Evolutionary conservation across 495 filamentous ascomycete genomes (phyloP).

Genomic region (Hyaloscypha finlandica): DNA sequence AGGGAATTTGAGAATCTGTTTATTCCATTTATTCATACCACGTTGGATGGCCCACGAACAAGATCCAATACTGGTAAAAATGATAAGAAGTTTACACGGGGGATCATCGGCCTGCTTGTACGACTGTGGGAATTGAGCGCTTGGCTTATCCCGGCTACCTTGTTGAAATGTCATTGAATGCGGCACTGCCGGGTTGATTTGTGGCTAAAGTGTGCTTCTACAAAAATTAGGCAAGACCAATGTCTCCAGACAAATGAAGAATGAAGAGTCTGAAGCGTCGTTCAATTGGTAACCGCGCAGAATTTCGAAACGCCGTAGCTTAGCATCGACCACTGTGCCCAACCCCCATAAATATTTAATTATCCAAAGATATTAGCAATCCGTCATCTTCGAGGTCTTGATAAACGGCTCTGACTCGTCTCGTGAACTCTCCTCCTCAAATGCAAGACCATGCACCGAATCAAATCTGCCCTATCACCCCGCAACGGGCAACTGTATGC

Average conservation of each 20-base stretch:
- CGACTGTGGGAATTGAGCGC: not conserved
- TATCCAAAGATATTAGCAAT: too few species aligned
- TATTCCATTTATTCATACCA: not conserved
- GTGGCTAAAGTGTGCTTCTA: too few species aligned
- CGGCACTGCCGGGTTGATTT: not conserved
- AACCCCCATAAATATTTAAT: too few species aligned
- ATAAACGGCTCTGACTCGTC: not conserved
- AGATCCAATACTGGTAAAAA: not conserved
- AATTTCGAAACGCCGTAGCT: too few species aligned
- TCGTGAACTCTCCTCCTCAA: not conserved
- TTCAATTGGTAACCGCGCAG: too few species aligned
- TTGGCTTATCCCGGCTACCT: not conserved
- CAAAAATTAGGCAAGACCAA: too few species aligned
- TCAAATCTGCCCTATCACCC: not conserved
- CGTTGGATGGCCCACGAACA: not conserved
- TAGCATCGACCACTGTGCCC: too few species aligned
- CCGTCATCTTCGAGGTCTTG: too few species aligned
- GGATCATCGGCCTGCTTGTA: not conserved
- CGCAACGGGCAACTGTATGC: conserved; percentile 7
- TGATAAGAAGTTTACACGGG: not conserved
- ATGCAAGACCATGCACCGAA: not conserved
- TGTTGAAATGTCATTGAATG: not conserved
- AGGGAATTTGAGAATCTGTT: not conserved
- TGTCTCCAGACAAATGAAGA: too few species aligned
- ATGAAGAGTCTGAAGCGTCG: too few species aligned